Evolutionary conservation across 306 rosid genomes (phyloP), one percentile per base, ranked within the genome.

Genomic region (Calophaca sinica): DNA sequence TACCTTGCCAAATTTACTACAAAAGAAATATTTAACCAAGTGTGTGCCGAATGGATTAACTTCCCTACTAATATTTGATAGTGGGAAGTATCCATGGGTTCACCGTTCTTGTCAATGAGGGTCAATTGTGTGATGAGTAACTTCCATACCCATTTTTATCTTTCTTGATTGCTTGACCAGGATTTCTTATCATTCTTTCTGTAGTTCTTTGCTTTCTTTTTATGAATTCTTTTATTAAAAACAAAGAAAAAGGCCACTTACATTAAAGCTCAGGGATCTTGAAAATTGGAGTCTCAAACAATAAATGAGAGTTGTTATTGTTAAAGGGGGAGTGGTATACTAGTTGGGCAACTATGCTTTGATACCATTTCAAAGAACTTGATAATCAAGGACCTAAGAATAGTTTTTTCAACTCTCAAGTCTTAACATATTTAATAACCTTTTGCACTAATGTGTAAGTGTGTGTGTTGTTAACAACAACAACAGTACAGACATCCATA

Each of bases 401-500:
- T 70, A 15, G 52, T 29, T 72, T 82, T 44, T 55, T 66, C 31
- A 55, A 65, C 63, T 48, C 14, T 31, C 3, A 41, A 45, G 54
- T 41, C 44, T 3, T 9, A 28, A 78, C 28, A 52, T 9, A 46
- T 50, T 81, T 51, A 54, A 74, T 41, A 50, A 64, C 36, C 64
- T 78, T 73, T 68, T 42, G 12, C 45, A 41, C 7, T 7, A 4
- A 59, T 62, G 48, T 68, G 49, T 51, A 5, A 13, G 45, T 55
- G 53, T 32, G 68, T 44, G 39, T 6, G 35, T 60, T 5, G 54
- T 54, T 5, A 53, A 70, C 58, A 11, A 50, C 51, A 60, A 71
- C 42, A 38, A 41, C 32, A 45, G 15, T 8, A 77, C 58, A 12
- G 33, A 50, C 65, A 75, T 29, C 59, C 87, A 76, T 85, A 94